Evolutionary conservation across 2,329 filamentous ascomycete species (phyloP), one percentile per base, ranked within the genome.

Genomic region (Corniculantispora saksenae): DNA sequence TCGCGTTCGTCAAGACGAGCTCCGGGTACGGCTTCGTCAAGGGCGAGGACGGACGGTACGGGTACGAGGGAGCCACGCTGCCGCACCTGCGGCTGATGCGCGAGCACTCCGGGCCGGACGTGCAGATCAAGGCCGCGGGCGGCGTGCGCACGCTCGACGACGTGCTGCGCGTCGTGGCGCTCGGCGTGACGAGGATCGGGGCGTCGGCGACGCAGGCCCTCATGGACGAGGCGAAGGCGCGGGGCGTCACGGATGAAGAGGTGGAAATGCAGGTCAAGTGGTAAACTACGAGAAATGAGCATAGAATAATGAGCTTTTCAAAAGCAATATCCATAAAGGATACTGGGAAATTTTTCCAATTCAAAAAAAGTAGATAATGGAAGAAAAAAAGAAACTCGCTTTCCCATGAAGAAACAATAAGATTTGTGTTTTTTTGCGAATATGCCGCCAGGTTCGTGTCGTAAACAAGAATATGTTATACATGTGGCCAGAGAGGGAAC

Each of bases 1-100:
- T 88, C 0, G 85, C 81, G 0, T 89, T 86, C 64, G 80, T 88
- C 68, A 88, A 88, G 76, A 88, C 86, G 0, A 85, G 83, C 1
- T 87, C 85, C 0, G 86, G 86, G 0, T 88, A 86, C 68, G 86
- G 85, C 0, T 87, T 88, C 51, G 83, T 86, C 17, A 88, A 87
- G 74, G 81, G 83, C 71, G 45, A 72, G 0, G 76, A 81, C 66
- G 84, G 84, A 0, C 71, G 76, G 53, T 88, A 87, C 67, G 79
- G 76, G 9, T 87, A 86, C 72, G 76, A 78, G 15, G 86, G 85
- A 0, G 84, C 85, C 0, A 87, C 84, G 0, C 72, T 83, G 10
- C 72, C 71, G 25, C 79, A 86, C 68, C 70, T 89, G 17, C 80
- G 80, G 72, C 69, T 89, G 1, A 89, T 88, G 85, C 77, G 81